Evolutionary conservation across 352 stramenopile genomes (phyloP).

Genomic region (Phytopythium aichiense): DNA sequence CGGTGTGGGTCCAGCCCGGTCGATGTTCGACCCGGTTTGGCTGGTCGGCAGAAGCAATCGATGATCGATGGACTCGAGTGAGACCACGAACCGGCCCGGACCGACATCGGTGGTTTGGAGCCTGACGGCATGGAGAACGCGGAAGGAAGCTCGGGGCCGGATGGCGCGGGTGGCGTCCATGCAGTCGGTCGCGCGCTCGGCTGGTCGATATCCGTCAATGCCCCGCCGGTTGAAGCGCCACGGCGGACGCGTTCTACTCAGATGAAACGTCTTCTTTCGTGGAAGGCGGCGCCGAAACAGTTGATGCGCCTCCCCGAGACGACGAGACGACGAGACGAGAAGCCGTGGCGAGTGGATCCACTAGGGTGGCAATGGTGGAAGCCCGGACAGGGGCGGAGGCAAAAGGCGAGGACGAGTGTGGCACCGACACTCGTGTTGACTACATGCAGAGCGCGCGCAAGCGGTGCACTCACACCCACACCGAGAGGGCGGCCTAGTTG

Average conservation of each 20-base stretch:
- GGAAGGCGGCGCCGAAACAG: background rate
- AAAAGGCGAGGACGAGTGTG: no score
- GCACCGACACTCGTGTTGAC: background rate
- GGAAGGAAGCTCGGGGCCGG: background rate
- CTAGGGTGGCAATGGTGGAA: no score
- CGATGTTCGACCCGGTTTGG: no score
- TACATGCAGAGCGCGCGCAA: background rate
- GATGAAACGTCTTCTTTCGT: slow-evolving; percentile 4
- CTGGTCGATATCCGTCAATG: no score
- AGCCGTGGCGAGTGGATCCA: no score
- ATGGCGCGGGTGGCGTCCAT: no score
- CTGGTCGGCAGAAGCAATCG: background rate
- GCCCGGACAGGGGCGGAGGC: no score
- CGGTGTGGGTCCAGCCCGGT: background rate
- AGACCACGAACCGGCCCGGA: no score
- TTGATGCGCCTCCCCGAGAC: background rate
- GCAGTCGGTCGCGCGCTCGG: background rate
- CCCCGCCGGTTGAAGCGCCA: no score
- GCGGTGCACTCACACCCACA: no score
- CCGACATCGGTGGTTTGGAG: no score
- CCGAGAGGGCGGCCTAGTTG: slow-evolving; percentile 16
- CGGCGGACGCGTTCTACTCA: slow-evolving; percentile 2
- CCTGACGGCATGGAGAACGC: no score
- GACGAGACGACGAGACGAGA: background rate
- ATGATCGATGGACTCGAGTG: background rate